phyloP scores from a whole-genome alignment of 805 yeast species.

The Sugiyamaella floridensis region DNA sequence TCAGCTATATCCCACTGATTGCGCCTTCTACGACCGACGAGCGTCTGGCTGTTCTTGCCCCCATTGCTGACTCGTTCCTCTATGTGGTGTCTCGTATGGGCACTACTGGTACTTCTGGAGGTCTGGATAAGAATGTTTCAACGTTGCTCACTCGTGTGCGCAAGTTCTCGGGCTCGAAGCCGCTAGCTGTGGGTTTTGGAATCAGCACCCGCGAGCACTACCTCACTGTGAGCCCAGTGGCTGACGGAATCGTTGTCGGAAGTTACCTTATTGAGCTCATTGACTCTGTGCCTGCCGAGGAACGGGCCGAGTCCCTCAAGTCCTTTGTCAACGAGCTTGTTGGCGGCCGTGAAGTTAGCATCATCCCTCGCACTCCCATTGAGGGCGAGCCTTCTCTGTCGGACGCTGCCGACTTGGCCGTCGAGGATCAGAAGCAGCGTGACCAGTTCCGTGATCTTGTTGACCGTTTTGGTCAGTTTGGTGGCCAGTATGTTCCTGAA shows the following conservation, averaged over 20 bases:
- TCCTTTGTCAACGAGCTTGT: conserved; percentile 63
- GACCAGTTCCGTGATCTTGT: conserved; percentile 5
- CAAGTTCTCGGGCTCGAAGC: conserved; percentile 61
- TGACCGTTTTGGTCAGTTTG: conserved; percentile 87
- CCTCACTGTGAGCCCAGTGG: conserved; percentile 62
- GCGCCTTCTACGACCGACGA: conserved; percentile 96
- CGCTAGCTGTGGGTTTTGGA: conserved; percentile 96
- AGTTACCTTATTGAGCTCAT: conserved; percentile 70
- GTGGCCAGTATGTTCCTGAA: conserved; percentile 99
- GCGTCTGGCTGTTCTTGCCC: conserved; percentile 67
- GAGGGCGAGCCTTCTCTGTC: background rate
- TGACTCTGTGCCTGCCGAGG: conserved; percentile 46
- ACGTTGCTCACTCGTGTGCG: conserved; percentile 70
- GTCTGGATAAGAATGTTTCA: conserved; percentile 56
- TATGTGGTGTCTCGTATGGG: conserved; percentile 98
- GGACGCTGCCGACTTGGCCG: conserved; percentile 18
- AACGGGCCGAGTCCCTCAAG: conserved; percentile 57
- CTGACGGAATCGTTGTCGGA: conserved; percentile 97
- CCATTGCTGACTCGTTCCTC: conserved; percentile 89
- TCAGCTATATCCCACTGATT: conserved; percentile 86
- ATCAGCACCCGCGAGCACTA: conserved; percentile 91
- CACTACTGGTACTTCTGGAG: conserved; percentile 81
- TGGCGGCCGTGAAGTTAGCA: conserved; percentile 38
- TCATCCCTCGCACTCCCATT: conserved; percentile 4
- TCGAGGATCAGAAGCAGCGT: conserved; percentile 23